Percentiles rank a stretch among this genome's conserved stretches.
These are phyloP conservation scores for Backusella australiensis DNA, from an alignment of 192 early-diverging fungal genomes.

Conservation along the genomic window DNA sequence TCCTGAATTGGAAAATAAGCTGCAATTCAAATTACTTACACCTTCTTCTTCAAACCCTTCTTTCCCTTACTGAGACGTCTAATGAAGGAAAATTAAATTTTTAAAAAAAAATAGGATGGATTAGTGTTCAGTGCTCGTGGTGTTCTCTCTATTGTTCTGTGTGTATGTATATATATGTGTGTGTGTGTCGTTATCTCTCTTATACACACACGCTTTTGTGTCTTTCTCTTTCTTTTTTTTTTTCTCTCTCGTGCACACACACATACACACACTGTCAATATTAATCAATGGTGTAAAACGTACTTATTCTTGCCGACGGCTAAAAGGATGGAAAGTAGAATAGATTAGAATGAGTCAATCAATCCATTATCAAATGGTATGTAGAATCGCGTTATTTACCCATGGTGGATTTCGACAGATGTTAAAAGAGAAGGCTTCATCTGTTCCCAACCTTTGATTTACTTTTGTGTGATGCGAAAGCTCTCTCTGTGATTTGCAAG, in stretches of 20 bases:
- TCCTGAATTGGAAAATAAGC: not conserved
- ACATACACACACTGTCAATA: not conserved
- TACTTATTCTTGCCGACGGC: slow-evolving; percentile 72
- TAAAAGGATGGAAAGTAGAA: not conserved
- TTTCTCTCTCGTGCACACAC: not conserved
- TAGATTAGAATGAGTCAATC: not conserved
- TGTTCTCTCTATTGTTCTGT: not conserved
- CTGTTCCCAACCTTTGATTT: not conserved
- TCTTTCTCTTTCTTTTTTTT: not conserved
- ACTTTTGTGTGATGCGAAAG: slow-evolving; percentile 1
- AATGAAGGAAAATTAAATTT: not conserved
- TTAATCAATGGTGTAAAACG: slow-evolving; percentile 21
- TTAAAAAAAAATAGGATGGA: not conserved
- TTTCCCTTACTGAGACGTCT: slow-evolving; percentile 78
- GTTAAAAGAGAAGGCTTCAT: slow-evolving; percentile 15
- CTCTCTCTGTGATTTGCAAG: not conserved
- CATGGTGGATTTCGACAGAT: slow-evolving; percentile 19
- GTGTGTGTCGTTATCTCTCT: not conserved
- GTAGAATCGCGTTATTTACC: slow-evolving; percentile 7
- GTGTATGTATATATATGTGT: not conserved
- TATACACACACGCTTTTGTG: not conserved
- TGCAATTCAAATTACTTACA: slow-evolving; percentile 47
- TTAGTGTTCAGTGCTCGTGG: not conserved
- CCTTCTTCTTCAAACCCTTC: slow-evolving; percentile 85
- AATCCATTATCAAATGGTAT: not conserved